Evolutionary conservation across 305 asterid genomes (phyloP).

Genomic region (Fraxinus paxiana): DNA sequence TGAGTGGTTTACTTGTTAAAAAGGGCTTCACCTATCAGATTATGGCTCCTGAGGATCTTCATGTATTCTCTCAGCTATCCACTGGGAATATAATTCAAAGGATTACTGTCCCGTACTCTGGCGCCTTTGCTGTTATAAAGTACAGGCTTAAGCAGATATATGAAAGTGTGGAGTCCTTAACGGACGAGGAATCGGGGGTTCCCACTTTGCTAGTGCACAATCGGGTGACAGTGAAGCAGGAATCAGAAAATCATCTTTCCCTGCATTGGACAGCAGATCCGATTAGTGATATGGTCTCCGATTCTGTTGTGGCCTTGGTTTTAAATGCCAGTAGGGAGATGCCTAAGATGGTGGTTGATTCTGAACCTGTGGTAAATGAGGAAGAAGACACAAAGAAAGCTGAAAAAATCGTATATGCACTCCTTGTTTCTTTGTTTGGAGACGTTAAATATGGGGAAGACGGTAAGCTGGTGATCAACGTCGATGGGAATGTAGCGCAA

Average conservation of each 20-base stretch:
- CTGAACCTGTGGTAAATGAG: constrained; percentile 41
- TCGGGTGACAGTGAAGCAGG: constrained; percentile 72
- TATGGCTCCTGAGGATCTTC: constrained; percentile 93
- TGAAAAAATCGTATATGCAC: constrained; percentile 72
- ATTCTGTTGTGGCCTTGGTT: constrained; percentile 80
- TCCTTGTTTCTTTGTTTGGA: constrained; percentile 80
- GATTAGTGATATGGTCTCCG: constrained; percentile 89
- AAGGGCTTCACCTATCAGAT: constrained; percentile 96
- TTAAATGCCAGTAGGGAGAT: constrained; percentile 74
- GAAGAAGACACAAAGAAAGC: constrained; percentile 61
- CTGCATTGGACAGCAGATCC: constrained; percentile 95
- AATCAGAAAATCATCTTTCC: constrained; percentile 81
- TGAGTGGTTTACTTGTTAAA: constrained; percentile 85
- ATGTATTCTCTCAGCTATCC: constrained; percentile 78
- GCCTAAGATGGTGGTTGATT: constrained; percentile 71
- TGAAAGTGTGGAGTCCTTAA: constrained; percentile 66
- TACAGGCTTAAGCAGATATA: constrained; percentile 87
- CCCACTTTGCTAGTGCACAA: constrained; percentile 68
- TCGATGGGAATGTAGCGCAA: constrained; percentile 64
- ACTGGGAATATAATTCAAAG: constrained; percentile 79
- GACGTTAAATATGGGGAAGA: constrained; percentile 65
- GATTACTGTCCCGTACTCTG: constrained; percentile 87
- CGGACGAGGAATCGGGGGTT: constrained; percentile 74
- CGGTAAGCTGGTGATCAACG: constrained; percentile 60
- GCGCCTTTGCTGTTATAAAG: constrained; percentile 80